These are phyloP conservation scores for Parsonsia alboflavescens DNA, from an alignment of 257 asterid species.

Conservation along the genomic window DNA sequence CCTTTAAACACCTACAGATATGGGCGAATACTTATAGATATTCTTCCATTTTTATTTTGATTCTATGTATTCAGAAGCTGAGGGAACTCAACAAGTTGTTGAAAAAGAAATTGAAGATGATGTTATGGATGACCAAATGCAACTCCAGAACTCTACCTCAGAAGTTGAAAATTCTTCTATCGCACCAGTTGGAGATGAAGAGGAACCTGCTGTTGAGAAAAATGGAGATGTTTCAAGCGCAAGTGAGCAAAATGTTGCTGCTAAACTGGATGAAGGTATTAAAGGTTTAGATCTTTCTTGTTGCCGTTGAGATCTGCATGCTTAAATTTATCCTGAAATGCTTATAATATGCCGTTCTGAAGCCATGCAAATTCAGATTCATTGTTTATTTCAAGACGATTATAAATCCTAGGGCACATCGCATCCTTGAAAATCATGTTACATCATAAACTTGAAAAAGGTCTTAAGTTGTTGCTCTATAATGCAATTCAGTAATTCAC, in stretches of 20 bases:
- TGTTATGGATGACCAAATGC: constrained; percentile 21
- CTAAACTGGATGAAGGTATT: constrained; percentile 25
- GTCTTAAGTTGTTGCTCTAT: neutral
- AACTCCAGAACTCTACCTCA: constrained; percentile 21
- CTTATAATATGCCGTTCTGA: neutral
- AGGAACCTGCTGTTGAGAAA: constrained; percentile 18
- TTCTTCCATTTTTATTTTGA: neutral
- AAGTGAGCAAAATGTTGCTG: constrained; percentile 24
- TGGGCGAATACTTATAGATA: neutral
- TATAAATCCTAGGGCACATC: neutral
- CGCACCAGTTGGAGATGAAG: constrained; percentile 11
- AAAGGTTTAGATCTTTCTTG: constrained; percentile 30
- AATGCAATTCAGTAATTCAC: neutral
- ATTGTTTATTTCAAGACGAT: neutral
- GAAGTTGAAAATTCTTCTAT: constrained; percentile 10
- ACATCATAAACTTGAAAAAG: neutral
- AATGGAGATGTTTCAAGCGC: constrained; percentile 26
- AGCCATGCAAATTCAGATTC: neutral
- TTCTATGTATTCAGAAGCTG: constrained; percentile 3
- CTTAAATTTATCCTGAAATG: neutral
- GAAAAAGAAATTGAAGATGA: neutral
- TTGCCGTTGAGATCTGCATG: neutral
- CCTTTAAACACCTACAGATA: neutral
- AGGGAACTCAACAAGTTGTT: constrained; percentile 1
- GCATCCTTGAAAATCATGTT: neutral